Conservation (phyloP, 2,329 filamentous ascomycete species). For the Aspergillus sp. region DNA sequence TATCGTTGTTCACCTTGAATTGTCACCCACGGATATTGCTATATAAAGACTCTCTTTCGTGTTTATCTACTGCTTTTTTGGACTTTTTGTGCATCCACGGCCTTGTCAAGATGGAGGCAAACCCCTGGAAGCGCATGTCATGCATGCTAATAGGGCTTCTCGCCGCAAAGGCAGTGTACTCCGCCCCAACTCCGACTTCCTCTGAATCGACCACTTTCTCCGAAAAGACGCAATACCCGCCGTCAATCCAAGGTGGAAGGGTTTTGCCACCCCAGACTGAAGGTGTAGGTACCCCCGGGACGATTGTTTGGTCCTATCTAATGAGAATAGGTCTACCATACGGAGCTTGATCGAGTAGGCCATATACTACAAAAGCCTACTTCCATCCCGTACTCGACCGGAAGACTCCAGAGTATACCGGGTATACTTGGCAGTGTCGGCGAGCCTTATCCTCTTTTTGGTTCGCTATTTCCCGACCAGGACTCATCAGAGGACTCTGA, state of each 20-base stretch:
- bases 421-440: slow-evolving; percentile 18
- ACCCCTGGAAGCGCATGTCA: slow-evolving; percentile 24
- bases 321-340: slow-evolving; percentile 30
- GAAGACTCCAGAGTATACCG: slow-evolving; percentile 3
- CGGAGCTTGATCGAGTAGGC: slow-evolving; percentile 31
- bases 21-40: not conserved
- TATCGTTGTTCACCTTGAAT: not conserved
- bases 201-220: slow-evolving; percentile 19
- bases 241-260: slow-evolving; percentile 25
- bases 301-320: slow-evolving; percentile 6
- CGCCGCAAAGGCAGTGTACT: slow-evolving; percentile 27
- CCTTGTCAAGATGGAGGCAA: slow-evolving; percentile 20
- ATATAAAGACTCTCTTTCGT: not conserved
- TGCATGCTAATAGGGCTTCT: slow-evolving; percentile 39
- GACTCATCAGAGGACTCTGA: not conserved
- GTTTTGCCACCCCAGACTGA: slow-evolving; percentile 26
- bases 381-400: slow-evolving; percentile 13
- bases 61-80: not conserved
- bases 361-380: slow-evolving; percentile 30
- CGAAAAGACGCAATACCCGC: slow-evolving; percentile 38
- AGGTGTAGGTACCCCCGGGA: slow-evolving; percentile 28
- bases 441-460: slow-evolving; percentile 13
- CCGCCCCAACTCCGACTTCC: slow-evolving; percentile 23
- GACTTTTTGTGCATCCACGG: not conserved
- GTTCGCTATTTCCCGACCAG: slow-evolving; percentile 7